These are phyloP conservation scores for Penicillium waksmanii DNA, from an alignment of 495 filamentous ascomycete species.

Conservation along the genomic window DNA sequence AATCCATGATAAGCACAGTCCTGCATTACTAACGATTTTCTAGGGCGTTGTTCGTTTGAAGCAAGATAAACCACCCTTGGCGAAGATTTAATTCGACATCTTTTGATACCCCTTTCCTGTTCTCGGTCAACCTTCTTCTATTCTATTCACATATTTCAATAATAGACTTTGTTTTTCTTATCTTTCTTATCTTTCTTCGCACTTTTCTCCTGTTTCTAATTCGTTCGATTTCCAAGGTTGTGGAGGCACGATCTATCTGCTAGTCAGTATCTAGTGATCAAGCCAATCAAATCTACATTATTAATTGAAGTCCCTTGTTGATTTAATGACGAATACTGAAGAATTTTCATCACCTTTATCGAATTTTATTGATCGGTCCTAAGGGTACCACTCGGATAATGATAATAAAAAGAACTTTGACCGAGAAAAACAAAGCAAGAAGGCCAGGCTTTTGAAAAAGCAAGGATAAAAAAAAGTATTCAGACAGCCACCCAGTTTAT, in stretches of 20 bases:
- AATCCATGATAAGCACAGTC: constrained; percentile 12
- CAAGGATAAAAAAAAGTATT: constrained; percentile 17
- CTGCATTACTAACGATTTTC: constrained; percentile 9
- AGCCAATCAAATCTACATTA: background rate
- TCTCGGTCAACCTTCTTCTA: constrained; percentile 5
- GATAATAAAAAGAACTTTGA: background rate
- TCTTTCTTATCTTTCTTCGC: constrained; percentile 7
- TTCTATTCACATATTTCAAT: constrained; percentile 15
- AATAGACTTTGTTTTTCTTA: constrained; percentile 17
- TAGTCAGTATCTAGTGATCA: background rate
- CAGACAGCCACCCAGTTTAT: constrained; percentile 44
- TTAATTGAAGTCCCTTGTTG: background rate
- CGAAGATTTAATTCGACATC: constrained; percentile 41
- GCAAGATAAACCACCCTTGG: constrained; percentile 44
- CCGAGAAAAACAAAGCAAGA: background rate
- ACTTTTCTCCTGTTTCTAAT: constrained; percentile 6
- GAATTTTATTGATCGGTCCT: background rate
- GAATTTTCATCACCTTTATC: background rate
- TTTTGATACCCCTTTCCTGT: constrained; percentile 15
- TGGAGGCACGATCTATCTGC: too few relatives aligned
- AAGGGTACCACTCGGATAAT: background rate
- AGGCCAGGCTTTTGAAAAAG: constrained; percentile 5
- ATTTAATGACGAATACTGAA: background rate
- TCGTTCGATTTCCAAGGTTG: background rate
- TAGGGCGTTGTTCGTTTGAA: constrained; percentile 52